phyloP scores from a whole-genome alignment of 164 flowering plant species.

The Nymphaea thermarum region DNA sequence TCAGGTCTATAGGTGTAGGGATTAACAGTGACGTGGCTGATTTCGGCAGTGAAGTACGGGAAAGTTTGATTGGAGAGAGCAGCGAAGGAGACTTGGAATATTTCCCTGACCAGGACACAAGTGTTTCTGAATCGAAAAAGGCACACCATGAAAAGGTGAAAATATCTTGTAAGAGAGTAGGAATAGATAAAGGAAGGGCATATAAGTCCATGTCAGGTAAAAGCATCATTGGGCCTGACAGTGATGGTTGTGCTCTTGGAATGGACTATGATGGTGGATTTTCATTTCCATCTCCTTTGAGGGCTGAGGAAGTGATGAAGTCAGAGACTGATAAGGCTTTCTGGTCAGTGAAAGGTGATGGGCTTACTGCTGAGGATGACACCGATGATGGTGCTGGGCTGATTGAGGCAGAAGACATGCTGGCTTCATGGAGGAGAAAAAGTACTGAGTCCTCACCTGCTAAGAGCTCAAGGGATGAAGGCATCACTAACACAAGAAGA shows the following conservation, averaged over 20 bases:
- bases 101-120: conserved; percentile 52
- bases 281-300: conserved; percentile 63
- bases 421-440: conserved; percentile 61
- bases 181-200: conserved; percentile 26
- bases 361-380: conserved; percentile 24
- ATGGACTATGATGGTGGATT: conserved; percentile 59
- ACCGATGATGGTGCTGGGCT: conserved; percentile 30
- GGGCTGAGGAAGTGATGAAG: conserved; percentile 35
- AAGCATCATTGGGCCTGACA: conserved; percentile 30
- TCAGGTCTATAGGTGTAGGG: conserved; percentile 96
- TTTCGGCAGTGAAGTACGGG: conserved; percentile 77
- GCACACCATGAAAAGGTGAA: conserved; percentile 26
- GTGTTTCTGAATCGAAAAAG: conserved; percentile 28
- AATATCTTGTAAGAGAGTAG: conserved; percentile 25
- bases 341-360: conserved; percentile 41
- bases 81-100: conserved; percentile 85
- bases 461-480: conserved; percentile 53
- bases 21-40: conserved; percentile 91
- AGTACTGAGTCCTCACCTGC: conserved; percentile 65
- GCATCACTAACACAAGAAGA: conserved; percentile 30
- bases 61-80: conserved; percentile 73
- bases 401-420: conserved; percentile 49
- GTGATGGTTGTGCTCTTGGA: conserved; percentile 18
- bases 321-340: conserved; percentile 39
- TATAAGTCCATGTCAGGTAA: conserved; percentile 26